Percentiles rank a stretch among this genome's conserved stretches.
These are phyloP conservation scores for Mycena alexandri DNA, from an alignment of 768 basidiomycete species.

Conservation along the genomic window DNA sequence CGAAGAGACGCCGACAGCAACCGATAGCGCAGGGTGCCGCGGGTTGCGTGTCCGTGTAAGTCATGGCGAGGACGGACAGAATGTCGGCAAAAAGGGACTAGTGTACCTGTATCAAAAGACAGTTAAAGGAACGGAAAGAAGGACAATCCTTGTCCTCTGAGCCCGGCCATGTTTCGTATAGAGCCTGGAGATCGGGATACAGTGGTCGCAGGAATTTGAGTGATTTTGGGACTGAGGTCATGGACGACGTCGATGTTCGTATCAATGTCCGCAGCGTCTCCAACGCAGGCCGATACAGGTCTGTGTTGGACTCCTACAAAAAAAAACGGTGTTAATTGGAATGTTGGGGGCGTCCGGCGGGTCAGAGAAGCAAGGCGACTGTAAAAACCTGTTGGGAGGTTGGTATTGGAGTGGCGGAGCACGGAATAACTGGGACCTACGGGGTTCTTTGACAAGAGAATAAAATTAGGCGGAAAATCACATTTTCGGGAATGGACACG, in stretches of 20 bases:
- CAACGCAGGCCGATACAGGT: slow-evolving; percentile 88
- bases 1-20: slow-evolving; percentile 82
- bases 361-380: too few relatives aligned
- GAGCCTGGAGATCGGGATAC: slow-evolving; percentile 85
- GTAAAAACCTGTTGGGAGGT: too few relatives aligned
- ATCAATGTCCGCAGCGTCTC: slow-evolving; percentile 95
- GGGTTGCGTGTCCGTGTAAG: slow-evolving; percentile 98
- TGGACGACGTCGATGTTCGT: slow-evolving; percentile 89
- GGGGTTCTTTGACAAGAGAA: too few relatives aligned
- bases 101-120: slow-evolving; percentile 7
- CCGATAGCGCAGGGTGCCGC: slow-evolving; percentile 95
- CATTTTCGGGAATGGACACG: too few relatives aligned
- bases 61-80: slow-evolving; percentile 98
- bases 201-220: slow-evolving; percentile 97
- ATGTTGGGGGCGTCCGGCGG: too few relatives aligned
- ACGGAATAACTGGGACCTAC: too few relatives aligned
- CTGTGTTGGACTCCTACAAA: slow-evolving; percentile 90
- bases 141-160: slow-evolving; percentile 80
- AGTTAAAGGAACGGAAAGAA: background rate
- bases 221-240: slow-evolving; percentile 99
- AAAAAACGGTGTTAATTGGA: slow-evolving; percentile 37
- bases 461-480: too few relatives aligned
- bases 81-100: slow-evolving; percentile 97
- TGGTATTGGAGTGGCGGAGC: too few relatives aligned
- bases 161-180: slow-evolving; percentile 85